A percentile compares a stretch with the other conserved stretches of the same genome.
Conservation (phyloP, 352 stramenopile species). For the Phytophthora aleatoria region DNA sequence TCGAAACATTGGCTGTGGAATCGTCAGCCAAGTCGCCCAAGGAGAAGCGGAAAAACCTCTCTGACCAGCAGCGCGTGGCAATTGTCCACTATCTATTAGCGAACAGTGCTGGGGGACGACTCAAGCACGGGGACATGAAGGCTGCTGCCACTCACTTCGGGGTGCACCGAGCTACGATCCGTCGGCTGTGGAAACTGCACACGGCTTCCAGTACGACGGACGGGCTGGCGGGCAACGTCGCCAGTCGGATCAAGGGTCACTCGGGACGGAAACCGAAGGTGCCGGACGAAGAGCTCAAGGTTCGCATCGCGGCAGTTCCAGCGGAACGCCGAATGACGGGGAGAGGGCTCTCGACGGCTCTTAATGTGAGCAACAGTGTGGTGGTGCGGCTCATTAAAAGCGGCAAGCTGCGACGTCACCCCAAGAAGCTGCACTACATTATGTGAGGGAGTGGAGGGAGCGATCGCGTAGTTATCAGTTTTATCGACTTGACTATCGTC, state of each 20-base stretch:
- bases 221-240: constrained; percentile 31
- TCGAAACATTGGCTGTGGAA: neutral
- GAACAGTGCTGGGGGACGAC: constrained; percentile 38
- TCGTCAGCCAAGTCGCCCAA: constrained; percentile 10
- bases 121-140: constrained; percentile 45
- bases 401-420: constrained; percentile 41
- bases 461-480: too few species aligned
- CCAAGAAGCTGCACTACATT: constrained; percentile 45
- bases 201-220: constrained; percentile 21
- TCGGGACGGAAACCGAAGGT: constrained; percentile 42
- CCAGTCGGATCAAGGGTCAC: constrained; percentile 39
- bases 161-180: constrained; percentile 39
- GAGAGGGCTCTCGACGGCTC: constrained; percentile 33
- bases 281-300: constrained; percentile 40
- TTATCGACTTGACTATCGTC: too few species aligned
- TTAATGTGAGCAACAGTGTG: constrained; percentile 42
- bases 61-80: constrained; percentile 33
- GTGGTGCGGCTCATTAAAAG: constrained; percentile 40
- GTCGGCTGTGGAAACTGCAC: constrained; percentile 41
- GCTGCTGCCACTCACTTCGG: constrained; percentile 38
- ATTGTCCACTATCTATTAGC: constrained; percentile 45
- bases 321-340: constrained; percentile 39
- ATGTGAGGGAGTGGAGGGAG: constrained; percentile 23
- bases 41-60: constrained; percentile 37
- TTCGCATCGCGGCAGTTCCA: constrained; percentile 33